phyloP scores from a whole-genome alignment of 352 stramenopile species.

The Aphanomyces astaci region DNA sequence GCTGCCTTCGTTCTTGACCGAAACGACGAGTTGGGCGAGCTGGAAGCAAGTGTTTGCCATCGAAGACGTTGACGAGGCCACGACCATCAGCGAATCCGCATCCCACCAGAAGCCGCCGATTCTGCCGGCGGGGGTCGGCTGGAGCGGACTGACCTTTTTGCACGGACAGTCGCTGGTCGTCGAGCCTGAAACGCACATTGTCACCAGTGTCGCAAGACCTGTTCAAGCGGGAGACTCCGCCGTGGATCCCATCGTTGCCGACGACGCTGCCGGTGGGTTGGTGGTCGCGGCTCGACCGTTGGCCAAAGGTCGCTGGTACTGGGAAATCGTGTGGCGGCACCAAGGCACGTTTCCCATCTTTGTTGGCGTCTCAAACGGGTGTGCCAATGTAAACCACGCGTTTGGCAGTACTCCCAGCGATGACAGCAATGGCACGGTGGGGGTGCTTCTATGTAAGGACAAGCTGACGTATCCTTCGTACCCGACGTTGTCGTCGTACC shows the following conservation, averaged over 20 bases:
- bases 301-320: slow-evolving; percentile 67
- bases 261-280: slow-evolving; percentile 33
- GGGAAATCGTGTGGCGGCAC: slow-evolving; percentile 51
- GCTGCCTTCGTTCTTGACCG: slow-evolving; percentile 52
- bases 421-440: not conserved
- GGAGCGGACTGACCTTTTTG: slow-evolving; percentile 1
- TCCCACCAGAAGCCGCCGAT: slow-evolving; percentile 42
- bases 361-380: slow-evolving; percentile 49
- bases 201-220: not conserved
- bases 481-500: not conserved
- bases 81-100: slow-evolving; percentile 26
- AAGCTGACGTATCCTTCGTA: slow-evolving; percentile 7
- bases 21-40: slow-evolving; percentile 62
- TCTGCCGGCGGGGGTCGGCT: slow-evolving; percentile 36
- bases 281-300: slow-evolving; percentile 61
- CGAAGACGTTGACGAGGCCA: slow-evolving; percentile 40
- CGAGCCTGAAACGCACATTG: slow-evolving; percentile 20
- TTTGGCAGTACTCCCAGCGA: slow-evolving; percentile 22
- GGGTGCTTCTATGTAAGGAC: slow-evolving; percentile 41
- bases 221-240: not conserved
- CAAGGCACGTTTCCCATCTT: slow-evolving; percentile 55
- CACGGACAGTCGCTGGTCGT: not conserved
- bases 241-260: not conserved
- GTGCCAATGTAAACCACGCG: slow-evolving; percentile 48
- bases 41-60: slow-evolving; percentile 60